Percentiles rank a stretch among this genome's conserved stretches.
Evolutionary conservation across 192 early-diverging fungal species (phyloP).

Genomic region (Coemansia sp.): DNA sequence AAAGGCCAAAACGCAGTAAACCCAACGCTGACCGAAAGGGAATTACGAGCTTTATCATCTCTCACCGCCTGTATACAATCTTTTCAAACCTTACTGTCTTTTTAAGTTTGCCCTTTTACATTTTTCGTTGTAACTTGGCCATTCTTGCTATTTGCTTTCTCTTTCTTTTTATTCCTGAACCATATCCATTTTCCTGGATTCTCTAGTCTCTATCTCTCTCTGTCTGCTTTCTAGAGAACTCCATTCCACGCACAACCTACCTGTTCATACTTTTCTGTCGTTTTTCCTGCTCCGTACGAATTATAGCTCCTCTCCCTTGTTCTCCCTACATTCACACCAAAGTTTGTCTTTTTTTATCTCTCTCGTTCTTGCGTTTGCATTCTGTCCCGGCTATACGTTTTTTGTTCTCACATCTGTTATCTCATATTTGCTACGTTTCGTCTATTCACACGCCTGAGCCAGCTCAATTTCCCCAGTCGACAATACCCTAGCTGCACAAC

Average conservation of each 20-base stretch:
- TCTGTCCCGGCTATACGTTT: neutral
- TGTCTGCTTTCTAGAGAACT: neutral
- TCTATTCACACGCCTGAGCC: neutral
- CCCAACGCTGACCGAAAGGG: conserved; percentile 22
- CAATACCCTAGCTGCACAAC: conserved; percentile 1
- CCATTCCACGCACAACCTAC: neutral
- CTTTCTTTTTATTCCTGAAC: neutral
- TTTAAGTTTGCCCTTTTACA: neutral
- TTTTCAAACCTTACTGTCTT: conserved; percentile 8
- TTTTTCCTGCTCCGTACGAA: conserved; percentile 8
- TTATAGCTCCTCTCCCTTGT: neutral
- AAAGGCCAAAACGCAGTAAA: conserved; percentile 13
- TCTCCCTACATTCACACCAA: conserved; percentile 2
- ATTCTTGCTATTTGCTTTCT: conserved; percentile 7
- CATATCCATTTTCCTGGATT: neutral
- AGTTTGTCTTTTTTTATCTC: neutral
- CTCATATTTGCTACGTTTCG: neutral
- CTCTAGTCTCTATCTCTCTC: neutral
- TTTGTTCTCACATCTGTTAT: neutral
- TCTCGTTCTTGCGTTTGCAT: neutral
- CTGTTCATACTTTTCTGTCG: conserved; percentile 8
- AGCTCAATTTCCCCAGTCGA: neutral
- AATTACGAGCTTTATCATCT: neutral
- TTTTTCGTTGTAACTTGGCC: neutral
- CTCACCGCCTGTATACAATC: neutral